These are phyloP conservation scores for Penicillium corylophilum DNA, from an alignment of 2,329 filamentous ascomycete species.

Conservation along the genomic window DNA sequence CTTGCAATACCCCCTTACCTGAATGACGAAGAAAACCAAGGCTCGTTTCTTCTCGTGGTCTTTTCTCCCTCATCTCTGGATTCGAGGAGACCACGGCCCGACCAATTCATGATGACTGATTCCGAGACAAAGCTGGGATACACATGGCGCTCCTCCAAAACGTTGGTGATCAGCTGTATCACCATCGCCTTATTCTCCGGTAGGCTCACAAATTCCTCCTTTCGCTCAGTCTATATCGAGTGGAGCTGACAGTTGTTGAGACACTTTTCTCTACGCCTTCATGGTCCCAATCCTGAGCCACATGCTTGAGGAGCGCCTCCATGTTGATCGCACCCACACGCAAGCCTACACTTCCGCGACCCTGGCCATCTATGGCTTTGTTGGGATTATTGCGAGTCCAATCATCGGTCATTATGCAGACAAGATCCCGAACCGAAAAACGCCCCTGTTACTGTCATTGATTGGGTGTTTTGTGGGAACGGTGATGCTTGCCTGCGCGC, in stretches of 20 bases:
- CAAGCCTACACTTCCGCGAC: too few species aligned
- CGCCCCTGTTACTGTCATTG: constrained; percentile 12
- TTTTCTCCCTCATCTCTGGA: too few species aligned
- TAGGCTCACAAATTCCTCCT: too few species aligned
- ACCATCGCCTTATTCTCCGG: constrained; percentile 2
- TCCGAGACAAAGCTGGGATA: too few species aligned
- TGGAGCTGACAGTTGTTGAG: constrained; percentile 4
- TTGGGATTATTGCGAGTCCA: constrained; percentile 14
- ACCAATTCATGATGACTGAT: too few species aligned
- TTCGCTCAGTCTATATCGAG: not conserved
- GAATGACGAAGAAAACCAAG: too few species aligned
- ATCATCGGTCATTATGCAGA: constrained; percentile 15
- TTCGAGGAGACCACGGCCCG: too few species aligned
- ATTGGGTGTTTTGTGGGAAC: constrained; percentile 13
- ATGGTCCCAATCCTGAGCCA: constrained; percentile 25
- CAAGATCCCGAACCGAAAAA: constrained; percentile 3
- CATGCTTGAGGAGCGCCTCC: constrained; percentile 21
- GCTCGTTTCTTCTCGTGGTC: too few species aligned
- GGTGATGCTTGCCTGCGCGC: constrained; percentile 8
- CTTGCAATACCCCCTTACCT: too few species aligned
- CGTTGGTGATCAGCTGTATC: too few species aligned
- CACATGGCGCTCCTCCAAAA: too few species aligned
- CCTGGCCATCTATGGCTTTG: constrained; percentile 18
- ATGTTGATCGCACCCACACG: too few species aligned
- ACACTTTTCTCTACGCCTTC: constrained; percentile 25